Evolutionary conservation across 1,284 basidiomycete species (phyloP).

Genomic region (Cronartium quercuum): DNA sequence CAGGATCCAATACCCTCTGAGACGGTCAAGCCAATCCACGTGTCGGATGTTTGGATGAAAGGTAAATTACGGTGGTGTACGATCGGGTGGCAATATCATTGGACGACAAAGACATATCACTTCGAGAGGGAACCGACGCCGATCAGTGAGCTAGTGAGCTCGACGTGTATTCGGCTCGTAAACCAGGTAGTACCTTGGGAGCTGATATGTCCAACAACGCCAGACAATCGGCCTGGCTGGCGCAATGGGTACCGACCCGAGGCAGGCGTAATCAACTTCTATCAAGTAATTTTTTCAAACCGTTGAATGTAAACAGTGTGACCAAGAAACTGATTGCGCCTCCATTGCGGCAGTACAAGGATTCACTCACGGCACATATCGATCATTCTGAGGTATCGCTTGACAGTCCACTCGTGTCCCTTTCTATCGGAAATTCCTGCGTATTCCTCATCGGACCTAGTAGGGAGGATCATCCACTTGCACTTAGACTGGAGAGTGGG

Average conservation of each 20-base stretch:
- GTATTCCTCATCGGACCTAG: constrained; percentile 18
- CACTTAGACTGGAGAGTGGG: constrained; percentile 23
- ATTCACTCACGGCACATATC: constrained; percentile 27
- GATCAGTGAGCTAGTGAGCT: constrained; percentile 17
- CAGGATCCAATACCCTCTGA: constrained; percentile 7
- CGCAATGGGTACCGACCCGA: constrained; percentile 14
- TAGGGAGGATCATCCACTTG: constrained; percentile 14
- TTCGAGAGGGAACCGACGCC: constrained; percentile 28
- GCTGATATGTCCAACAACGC: background rate
- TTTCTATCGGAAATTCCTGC: constrained; percentile 18
- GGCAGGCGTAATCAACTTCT: constrained; percentile 32
- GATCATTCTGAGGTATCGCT: constrained; percentile 29
- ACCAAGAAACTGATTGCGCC: background rate
- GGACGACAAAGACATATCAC: constrained; percentile 34
- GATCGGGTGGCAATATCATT: constrained; percentile 35
- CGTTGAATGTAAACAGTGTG: background rate
- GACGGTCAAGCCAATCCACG: constrained; percentile 6
- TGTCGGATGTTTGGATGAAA: constrained; percentile 26
- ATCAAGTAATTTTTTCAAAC: constrained; percentile 2
- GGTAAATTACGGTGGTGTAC: constrained; percentile 33
- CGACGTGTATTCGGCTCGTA: constrained; percentile 9
- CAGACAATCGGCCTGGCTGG: background rate
- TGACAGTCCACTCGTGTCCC: constrained; percentile 18
- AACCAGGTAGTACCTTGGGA: constrained; percentile 24
- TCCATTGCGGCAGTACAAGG: constrained; percentile 14